Conservation (phyloP, 1,139 yeast species). For the Yamadazyma atlantica region DNA sequence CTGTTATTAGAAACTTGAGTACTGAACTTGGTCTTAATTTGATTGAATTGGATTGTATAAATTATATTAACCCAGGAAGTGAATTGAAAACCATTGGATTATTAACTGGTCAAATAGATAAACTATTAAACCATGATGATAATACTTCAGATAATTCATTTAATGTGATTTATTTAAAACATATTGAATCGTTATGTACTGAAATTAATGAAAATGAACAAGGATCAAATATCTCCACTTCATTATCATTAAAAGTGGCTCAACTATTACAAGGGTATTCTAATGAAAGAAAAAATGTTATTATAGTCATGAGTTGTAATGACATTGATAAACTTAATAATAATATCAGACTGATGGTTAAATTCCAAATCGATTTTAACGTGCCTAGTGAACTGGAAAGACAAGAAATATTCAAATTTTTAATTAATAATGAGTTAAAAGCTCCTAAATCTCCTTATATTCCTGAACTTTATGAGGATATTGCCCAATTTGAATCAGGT, state of each 20-base stretch:
- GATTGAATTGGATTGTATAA: conserved; percentile 69
- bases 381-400: conserved; percentile 85
- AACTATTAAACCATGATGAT: conserved; percentile 28
- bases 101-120: conserved; percentile 74
- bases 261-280: conserved; percentile 61
- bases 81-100: conserved; percentile 80
- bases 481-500: conserved; percentile 20
- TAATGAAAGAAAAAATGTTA: conserved; percentile 32
- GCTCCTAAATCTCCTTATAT: conserved; percentile 7
- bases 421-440: conserved; percentile 28
- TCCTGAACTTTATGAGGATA: conserved; percentile 18
- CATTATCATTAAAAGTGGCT: conserved; percentile 58
- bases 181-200: conserved; percentile 71
- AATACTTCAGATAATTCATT: conserved; percentile 21
- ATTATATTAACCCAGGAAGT: conserved; percentile 62
- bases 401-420: conserved; percentile 54
- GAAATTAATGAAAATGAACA: conserved; percentile 65
- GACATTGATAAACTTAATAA: conserved; percentile 73
- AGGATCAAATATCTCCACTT: conserved; percentile 52
- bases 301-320: conserved; percentile 68
- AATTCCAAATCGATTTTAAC: conserved; percentile 71
- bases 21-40: conserved; percentile 65
- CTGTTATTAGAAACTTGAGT: conserved; percentile 56
- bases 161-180: conserved; percentile 60
- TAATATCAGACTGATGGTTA: conserved; percentile 63